Conservation (phyloP, 1,284 basidiomycete species). For the Golubevia sp. region DNA sequence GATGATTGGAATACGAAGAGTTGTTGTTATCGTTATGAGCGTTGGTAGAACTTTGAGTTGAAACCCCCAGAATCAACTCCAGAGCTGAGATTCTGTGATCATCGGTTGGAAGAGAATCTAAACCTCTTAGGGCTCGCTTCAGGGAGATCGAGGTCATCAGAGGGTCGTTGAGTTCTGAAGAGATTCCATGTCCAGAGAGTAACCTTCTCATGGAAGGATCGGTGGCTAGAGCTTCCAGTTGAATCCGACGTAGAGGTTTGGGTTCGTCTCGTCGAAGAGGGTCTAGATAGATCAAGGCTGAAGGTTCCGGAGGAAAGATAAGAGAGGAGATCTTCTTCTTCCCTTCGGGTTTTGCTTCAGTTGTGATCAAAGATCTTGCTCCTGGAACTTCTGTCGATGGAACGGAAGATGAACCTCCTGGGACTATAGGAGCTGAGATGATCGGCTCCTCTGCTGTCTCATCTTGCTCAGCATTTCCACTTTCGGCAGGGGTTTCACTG, state of each 20-base stretch:
- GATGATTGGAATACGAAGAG: neutral
- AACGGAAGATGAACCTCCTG: neutral
- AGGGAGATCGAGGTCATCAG: conserved; percentile 15
- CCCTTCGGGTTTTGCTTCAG: neutral
- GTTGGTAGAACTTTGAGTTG: conserved; percentile 17
- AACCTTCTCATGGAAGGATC: conserved; percentile 39
- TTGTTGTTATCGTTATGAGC: conserved; percentile 5
- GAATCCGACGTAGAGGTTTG: conserved; percentile 41
- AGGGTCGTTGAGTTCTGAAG: neutral
- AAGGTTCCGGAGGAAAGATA: conserved; percentile 49
- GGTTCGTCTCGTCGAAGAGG: conserved; percentile 52
- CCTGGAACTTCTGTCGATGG: neutral
- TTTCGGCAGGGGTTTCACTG: neutral
- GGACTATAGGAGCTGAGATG: neutral
- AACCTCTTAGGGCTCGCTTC: conserved; percentile 38
- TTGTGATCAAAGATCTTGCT: neutral
- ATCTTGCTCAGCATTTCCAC: neutral
- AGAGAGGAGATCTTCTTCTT: conserved; percentile 24
- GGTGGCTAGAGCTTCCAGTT: conserved; percentile 39
- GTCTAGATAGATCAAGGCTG: conserved; percentile 54
- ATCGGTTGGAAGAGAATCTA: conserved; percentile 45
- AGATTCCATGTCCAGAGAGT: conserved; percentile 15
- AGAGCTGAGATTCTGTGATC: conserved; percentile 48
- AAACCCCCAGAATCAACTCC: conserved; percentile 55
- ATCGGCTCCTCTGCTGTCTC: neutral